Base-by-base conservation (phyloP, 139 green algal genomes). In the Edaphochlamys debaryana region DNA sequence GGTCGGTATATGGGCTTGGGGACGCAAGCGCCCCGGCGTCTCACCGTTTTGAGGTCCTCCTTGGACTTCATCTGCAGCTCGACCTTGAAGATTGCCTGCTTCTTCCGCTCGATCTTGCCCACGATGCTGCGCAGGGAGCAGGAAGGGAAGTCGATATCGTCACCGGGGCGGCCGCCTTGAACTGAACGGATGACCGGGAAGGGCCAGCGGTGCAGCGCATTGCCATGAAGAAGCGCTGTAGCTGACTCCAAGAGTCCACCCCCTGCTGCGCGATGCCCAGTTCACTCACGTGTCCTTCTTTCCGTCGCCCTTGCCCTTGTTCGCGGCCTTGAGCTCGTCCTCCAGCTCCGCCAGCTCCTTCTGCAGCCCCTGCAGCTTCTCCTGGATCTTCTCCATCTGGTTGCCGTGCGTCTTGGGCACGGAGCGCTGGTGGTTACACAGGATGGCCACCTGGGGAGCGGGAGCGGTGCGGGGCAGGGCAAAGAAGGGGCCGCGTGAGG, bases 341-440 rank as follows among this genome's bases (percentile, higher is more conserved):
- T 94, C 67, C 63, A 96, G 80, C 67, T 94, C 89, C 74, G 92
- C 79, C 25, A 97, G 82, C 79, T 95, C 92, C 32, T 87, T 83
- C 5, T 88, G 86, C 67, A 93, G 40, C 40, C 42, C 63, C 30
- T 48, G 15, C 41, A 91, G 60, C 75, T 91, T 86, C 37, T 82
- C 80, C 69, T 91, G 69, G 32, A 94, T 79, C 42, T 86, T 88
- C 64, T 83, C 89, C 95, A 99, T 99, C 87, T 97, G 93, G 34
- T 69, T 79, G 19, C 85, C 90, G 84, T 99, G 96, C 32, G 84
- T 89, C 87, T 99, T 99, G 82, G 94, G 91, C 63, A 98, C 95
- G 0, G 92, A 90, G 29, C 96, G 93, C 91, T 98, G 96, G 86
- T 99, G 97, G 89, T 99, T 99, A 89, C 97, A 99, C 81, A 99